Percentiles rank a stretch among this genome's conserved stretches.
These are phyloP conservation scores for Cryomyces minteri DNA, from an alignment of 495 filamentous ascomycete genomes.

Conservation along the genomic window DNA sequence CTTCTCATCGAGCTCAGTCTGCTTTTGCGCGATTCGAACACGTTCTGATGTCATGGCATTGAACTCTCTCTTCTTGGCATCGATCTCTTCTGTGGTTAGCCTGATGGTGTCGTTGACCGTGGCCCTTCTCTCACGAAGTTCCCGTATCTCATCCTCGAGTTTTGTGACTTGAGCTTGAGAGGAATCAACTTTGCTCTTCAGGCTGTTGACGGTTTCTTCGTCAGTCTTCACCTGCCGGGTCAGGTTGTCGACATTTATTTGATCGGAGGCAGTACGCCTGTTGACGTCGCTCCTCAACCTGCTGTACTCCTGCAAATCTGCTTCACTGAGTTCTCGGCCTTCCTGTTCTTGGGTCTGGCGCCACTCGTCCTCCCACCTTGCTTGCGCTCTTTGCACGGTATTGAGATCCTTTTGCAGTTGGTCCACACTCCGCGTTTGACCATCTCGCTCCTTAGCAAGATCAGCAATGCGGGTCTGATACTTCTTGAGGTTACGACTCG, in stretches of 20 bases:
- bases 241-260: constrained; percentile 68
- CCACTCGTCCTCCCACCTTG: constrained; percentile 78
- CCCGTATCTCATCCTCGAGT: constrained; percentile 50
- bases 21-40: constrained; percentile 53
- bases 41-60: constrained; percentile 75
- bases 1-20: constrained; percentile 82
- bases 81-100: constrained; percentile 56
- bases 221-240: constrained; percentile 75
- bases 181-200: constrained; percentile 70
- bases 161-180: constrained; percentile 54
- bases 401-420: constrained; percentile 61
- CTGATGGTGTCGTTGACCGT: constrained; percentile 39
- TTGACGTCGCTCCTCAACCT: constrained; percentile 72
- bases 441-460: constrained; percentile 57
- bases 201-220: constrained; percentile 66
- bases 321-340: constrained; percentile 68
- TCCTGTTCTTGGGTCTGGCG: constrained; percentile 64
- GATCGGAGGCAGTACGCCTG: constrained; percentile 62
- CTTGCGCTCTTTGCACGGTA: constrained; percentile 76
- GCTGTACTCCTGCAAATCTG: constrained; percentile 81
- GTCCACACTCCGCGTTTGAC: constrained; percentile 42
- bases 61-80: constrained; percentile 75
- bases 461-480: constrained; percentile 46
- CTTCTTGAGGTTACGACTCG: constrained; percentile 45
- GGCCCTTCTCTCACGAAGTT: constrained; percentile 47